Evolutionary conservation across 2,329 filamentous ascomycete genomes (phyloP).

Genomic region (Chrysoporthe austroafricana): DNA sequence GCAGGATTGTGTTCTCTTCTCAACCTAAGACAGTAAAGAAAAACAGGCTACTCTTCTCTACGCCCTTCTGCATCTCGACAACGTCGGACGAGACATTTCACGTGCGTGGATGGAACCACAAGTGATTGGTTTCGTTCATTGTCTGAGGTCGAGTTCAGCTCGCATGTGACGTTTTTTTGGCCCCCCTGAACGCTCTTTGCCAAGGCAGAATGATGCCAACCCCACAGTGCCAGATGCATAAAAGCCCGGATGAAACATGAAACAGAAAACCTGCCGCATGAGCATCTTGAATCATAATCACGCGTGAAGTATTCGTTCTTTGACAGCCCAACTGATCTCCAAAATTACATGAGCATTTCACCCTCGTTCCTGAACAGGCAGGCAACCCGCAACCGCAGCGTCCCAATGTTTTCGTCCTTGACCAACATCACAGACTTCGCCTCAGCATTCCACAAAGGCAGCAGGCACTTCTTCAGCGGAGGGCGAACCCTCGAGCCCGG

Average conservation of each 20-base stretch:
- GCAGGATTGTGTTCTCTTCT: not conserved
- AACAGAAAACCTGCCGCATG: not conserved
- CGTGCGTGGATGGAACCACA: too few species aligned
- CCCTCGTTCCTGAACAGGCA: not conserved
- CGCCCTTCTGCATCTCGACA: not conserved
- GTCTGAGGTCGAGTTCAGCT: not conserved
- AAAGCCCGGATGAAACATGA: not conserved
- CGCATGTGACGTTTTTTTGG: conserved; percentile 1
- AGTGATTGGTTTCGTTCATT: not conserved
- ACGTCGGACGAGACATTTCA: not conserved
- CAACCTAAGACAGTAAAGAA: not conserved
- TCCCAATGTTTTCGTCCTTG: conserved; percentile 5
- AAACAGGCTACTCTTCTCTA: not conserved
- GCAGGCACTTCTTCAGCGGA: conserved; percentile 15
- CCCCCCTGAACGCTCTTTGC: not conserved
- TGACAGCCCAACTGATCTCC: not conserved
- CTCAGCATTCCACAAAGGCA: conserved; percentile 16
- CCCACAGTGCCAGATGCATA: not conserved
- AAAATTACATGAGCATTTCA: not conserved
- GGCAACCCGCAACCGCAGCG: not conserved
- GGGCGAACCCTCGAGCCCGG: conserved; percentile 2
- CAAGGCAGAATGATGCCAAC: not conserved
- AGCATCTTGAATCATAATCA: not conserved
- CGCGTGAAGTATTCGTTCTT: not conserved
- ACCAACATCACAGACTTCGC: conserved; percentile 19